phyloP scores from a whole-genome alignment of 2,329 filamentous ascomycete species.

The Microdochium bolleyi region DNA sequence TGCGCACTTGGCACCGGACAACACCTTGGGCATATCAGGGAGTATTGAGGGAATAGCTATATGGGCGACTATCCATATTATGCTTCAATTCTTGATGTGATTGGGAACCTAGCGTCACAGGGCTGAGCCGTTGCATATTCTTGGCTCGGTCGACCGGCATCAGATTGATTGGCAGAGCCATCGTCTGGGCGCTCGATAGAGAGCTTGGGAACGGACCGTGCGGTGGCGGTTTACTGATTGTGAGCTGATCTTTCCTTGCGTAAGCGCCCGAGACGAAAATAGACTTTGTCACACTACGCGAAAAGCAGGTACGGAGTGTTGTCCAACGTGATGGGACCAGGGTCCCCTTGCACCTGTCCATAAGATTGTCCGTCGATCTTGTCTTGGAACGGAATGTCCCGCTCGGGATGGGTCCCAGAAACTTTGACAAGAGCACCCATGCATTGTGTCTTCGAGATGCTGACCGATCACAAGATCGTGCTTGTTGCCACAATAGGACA shows the following conservation, averaged over 20 bases:
- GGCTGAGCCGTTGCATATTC: neutral
- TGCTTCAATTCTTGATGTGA: neutral
- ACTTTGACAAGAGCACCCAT: neutral
- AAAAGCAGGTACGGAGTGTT: no score
- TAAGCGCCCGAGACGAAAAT: neutral
- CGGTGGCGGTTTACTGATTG: neutral
- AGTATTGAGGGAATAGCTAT: neutral
- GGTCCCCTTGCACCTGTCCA: neutral
- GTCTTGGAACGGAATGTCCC: neutral
- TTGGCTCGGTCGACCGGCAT: neutral
- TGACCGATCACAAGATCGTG: neutral
- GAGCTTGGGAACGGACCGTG: neutral
- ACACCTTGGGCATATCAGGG: neutral
- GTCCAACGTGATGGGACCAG: neutral
- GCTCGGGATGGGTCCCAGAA: neutral
- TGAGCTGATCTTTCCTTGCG: neutral
- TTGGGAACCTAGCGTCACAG: neutral
- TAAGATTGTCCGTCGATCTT: neutral
- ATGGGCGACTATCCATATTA: neutral
- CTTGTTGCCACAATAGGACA: constrained; percentile 1
- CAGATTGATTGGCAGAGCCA: neutral
- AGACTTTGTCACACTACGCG: neutral
- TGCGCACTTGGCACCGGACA: neutral
- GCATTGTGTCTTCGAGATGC: neutral
- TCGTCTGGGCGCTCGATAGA: neutral